These are phyloP conservation scores for Naganishia vishniacii DNA, from an alignment of 768 basidiomycete species.

Conservation along the genomic window DNA sequence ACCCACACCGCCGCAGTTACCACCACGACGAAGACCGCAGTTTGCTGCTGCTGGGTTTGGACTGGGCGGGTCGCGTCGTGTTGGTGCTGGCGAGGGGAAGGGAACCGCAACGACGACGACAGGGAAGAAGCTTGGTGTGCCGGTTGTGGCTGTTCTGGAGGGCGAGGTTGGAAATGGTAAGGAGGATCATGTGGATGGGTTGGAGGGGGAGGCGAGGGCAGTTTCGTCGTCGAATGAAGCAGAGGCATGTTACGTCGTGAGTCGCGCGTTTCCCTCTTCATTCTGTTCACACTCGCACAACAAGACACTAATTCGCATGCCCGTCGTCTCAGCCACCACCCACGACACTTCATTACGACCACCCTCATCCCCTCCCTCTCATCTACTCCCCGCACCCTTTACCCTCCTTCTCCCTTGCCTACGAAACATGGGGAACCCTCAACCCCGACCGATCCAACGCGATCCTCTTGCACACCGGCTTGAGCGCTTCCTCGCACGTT, in stretches of 20 bases:
- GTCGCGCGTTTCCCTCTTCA: conserved; percentile 24
- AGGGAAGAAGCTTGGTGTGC: not conserved
- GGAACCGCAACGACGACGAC: too few species aligned
- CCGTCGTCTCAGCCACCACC: conserved; percentile 39
- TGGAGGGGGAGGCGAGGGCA: conserved; percentile 29
- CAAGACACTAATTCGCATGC: too few species aligned
- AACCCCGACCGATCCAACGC: conserved; percentile 73
- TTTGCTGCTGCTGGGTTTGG: conserved; percentile 41
- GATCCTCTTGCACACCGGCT: conserved; percentile 90
- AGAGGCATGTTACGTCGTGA: conserved; percentile 48
- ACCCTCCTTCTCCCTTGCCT: conserved; percentile 63
- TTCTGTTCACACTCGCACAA: too few species aligned
- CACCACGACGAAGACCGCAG: conserved; percentile 33
- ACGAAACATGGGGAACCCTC: conserved; percentile 96
- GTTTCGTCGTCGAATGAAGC: conserved; percentile 37
- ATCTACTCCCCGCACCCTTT: conserved; percentile 47
- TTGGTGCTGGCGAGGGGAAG: conserved; percentile 28
- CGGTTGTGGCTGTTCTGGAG: not conserved
- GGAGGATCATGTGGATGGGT: conserved; percentile 29
- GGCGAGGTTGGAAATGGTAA: conserved; percentile 20
- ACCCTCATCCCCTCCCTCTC: conserved; percentile 39
- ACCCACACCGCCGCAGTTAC: conserved; percentile 35
- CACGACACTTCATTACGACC: conserved; percentile 41
- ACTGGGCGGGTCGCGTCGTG: conserved; percentile 14
- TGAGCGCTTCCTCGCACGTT: conserved; percentile 86